Conservation (phyloP, 2,329 filamentous ascomycete species). For the Alternaria arborescens region DNA sequence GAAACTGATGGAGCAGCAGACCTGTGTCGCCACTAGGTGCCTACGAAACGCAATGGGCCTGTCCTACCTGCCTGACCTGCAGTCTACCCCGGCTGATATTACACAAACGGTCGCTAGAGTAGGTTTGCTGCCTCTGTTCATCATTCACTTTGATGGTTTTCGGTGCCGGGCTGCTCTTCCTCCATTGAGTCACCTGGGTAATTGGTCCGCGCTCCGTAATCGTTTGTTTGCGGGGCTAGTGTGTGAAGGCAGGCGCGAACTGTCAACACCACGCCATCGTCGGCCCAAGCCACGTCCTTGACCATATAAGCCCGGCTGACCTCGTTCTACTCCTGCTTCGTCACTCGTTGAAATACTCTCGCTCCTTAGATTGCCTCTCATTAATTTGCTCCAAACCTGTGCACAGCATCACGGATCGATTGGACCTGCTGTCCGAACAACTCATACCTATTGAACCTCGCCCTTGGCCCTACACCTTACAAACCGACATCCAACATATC, state of each 20-base stretch:
- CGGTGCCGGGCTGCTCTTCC: neutral
- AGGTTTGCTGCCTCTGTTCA: constrained; percentile 1
- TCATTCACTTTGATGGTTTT: constrained; percentile 1
- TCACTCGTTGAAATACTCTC: constrained; percentile 5
- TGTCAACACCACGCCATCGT: constrained; percentile 19
- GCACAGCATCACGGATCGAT: constrained; percentile 27
- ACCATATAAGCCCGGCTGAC: constrained; percentile 20
- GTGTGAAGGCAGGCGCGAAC: constrained; percentile 21
- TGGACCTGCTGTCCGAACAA: constrained; percentile 21
- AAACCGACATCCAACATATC: constrained; percentile 1
- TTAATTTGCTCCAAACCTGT: constrained; percentile 19
- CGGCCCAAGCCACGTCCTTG: constrained; percentile 10
- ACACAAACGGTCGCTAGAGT: neutral
- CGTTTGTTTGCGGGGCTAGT: constrained; percentile 22
- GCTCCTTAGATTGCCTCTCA: constrained; percentile 13
- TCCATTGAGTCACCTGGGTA: neutral
- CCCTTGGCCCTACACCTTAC: constrained; percentile 2
- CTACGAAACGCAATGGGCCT: neutral
- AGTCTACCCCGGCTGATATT: constrained; percentile 1
- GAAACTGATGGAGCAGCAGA: neutral
- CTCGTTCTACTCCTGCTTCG: constrained; percentile 8
- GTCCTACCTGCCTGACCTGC: constrained; percentile 8
- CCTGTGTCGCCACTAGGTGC: constrained; percentile 5
- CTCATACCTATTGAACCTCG: constrained; percentile 15
- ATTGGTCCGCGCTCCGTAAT: constrained; percentile 6